Evolutionary conservation across 106 monocot genomes (phyloP), one percentile per base, ranked within the genome.

Genomic region (Platanthera guangdongensis): DNA sequence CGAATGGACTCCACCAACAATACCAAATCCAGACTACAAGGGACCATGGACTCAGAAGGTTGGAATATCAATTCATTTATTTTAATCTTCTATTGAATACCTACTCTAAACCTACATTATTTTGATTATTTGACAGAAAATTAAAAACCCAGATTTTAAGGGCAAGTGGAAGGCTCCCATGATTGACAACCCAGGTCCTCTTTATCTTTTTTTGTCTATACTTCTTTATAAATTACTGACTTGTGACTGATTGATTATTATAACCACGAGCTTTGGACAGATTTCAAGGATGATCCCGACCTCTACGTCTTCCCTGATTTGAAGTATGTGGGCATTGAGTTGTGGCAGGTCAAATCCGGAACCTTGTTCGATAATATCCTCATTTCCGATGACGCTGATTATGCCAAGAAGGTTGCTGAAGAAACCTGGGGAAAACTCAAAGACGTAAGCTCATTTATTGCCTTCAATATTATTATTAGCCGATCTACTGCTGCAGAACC

Each of bases 301-400:
- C 73, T 90, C 47, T 90, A 90, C 48, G 90, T 87, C 19, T 90
- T 87, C 76, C 81, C 84, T 49, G 74, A 87, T 47, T 67, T 90
- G 63, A 87, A 90, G 63, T 87, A 90, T 79, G 90, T 87, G 9
- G 89, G 79, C 22, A 77, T 89, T 81, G 89, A 89, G 80, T 67
- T 89, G 48, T 89, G 85, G 89, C 83, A 86, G 91, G 91, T 88
- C 14, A 92, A 88, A 84, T 88, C 91, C 12, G 91, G 91, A 78
- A 86, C 91, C 18, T 77, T 92, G 47, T 92, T 92, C 70, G 86
- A 88, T 80, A 97, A 96, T 64, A 77, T 97, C 78, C 77, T 97
- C 18, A 81, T 97, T 5, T 84, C 81, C 47, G 87, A 97, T 73
- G 89, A 93, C 62, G 89, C 97, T 52, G 93, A 93, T 70, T 97